Percentiles rank a stretch among this genome's conserved stretches.
Conservation (phyloP, 495 filamentous ascomycete genomes). For the Tetracladium setigerum region DNA sequence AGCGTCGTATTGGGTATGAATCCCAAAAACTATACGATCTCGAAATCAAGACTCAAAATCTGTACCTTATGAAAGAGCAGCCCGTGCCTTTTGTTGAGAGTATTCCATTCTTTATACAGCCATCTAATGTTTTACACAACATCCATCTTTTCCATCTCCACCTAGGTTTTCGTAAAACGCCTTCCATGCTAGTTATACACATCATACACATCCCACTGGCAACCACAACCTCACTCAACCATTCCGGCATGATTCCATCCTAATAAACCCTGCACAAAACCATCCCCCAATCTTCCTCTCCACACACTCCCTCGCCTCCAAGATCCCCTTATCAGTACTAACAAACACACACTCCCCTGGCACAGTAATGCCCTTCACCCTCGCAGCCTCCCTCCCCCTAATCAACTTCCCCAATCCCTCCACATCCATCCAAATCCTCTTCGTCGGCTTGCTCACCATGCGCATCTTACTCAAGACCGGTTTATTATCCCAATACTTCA, state of each 20-base stretch:
- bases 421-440: conserved; percentile 57
- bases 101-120: too few species aligned
- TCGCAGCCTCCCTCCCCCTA: conserved; percentile 54
- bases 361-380: conserved; percentile 62
- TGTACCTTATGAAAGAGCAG: too few species aligned
- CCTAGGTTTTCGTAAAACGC: background rate
- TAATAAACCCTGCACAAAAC: conserved; percentile 64
- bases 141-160: background rate
- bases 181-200: conserved; percentile 1
- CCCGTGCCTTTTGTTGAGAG: too few species aligned
- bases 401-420: conserved; percentile 52
- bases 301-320: conserved; percentile 83
- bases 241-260: background rate
- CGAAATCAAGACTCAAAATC: too few species aligned
- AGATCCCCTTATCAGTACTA: conserved; percentile 66
- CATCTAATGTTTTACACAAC: too few species aligned
- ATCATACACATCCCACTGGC: conserved; percentile 2
- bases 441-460: conserved; percentile 70
- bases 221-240: too few species aligned
- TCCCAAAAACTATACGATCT: too few species aligned
- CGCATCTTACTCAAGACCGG: conserved; percentile 69
- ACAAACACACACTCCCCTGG: conserved; percentile 83
- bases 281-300: conserved; percentile 81
- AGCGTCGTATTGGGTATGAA: too few species aligned
- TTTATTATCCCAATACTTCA: conserved; percentile 89